These are phyloP conservation scores for Neurospora sp. DNA, from an alignment of 495 filamentous ascomycete species.

Conservation along the genomic window DNA sequence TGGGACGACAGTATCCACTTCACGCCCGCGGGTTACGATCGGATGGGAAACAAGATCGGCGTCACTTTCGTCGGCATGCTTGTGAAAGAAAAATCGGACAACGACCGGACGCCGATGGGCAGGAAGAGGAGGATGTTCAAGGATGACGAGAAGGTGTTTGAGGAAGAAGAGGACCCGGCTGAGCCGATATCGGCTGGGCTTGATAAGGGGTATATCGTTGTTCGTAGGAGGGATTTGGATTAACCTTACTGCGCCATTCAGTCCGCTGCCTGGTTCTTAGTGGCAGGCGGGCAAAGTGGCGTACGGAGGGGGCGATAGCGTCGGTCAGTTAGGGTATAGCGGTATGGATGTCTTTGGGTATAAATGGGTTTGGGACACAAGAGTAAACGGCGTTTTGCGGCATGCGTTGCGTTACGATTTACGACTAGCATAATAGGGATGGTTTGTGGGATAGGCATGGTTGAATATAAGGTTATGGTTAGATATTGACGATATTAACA, in stretches of 20 bases:
- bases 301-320: neutral
- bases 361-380: neutral
- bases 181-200: conserved; percentile 21
- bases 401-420: neutral
- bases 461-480: neutral
- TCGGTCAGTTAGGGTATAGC: neutral
- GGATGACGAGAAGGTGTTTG: conserved; percentile 28
- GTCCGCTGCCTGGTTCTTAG: neutral
- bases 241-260: conserved; percentile 1
- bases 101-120: conserved; percentile 11
- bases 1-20: conserved; percentile 58
- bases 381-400: neutral
- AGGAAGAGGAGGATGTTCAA: conserved; percentile 21
- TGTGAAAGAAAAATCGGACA: conserved; percentile 23
- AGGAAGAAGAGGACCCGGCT: conserved; percentile 28
- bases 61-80: conserved; percentile 34
- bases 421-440: neutral
- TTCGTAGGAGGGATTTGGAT: conserved; percentile 33
- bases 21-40: conserved; percentile 46
- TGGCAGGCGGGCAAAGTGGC: neutral
- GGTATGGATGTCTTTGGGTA: neutral
- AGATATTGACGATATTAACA: neutral
- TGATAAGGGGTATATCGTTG: conserved; percentile 37
- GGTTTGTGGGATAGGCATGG: neutral
- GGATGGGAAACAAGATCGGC: conserved; percentile 46